Percentiles rank a stretch among this genome's conserved stretches.
These are phyloP conservation scores for Tylopilus orsonianus DNA, from an alignment of 1,284 basidiomycete genomes.

Conservation along the genomic window DNA sequence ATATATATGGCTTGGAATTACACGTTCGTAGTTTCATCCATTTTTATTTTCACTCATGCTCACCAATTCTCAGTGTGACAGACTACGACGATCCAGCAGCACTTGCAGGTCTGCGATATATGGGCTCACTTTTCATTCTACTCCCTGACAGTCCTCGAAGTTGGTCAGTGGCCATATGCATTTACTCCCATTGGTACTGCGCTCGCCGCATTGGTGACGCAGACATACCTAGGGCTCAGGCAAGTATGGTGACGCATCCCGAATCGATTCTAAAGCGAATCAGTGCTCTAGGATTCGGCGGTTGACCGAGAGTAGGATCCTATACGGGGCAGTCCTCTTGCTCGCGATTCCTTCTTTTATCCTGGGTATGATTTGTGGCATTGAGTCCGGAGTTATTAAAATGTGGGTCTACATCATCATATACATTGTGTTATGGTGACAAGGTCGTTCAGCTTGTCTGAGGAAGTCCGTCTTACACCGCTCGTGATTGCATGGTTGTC, in stretches of 20 bases:
- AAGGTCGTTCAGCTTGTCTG: neutral
- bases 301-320: neutral
- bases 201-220: constrained; percentile 1
- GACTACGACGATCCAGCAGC: neutral
- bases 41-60: neutral
- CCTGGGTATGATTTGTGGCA: neutral
- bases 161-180: neutral
- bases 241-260: neutral
- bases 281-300: neutral
- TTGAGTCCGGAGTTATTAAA: neutral
- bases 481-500: neutral
- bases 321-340: neutral
- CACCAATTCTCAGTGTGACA: neutral
- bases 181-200: constrained; percentile 2
- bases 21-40: constrained; percentile 3
- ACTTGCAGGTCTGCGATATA: neutral
- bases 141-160: neutral
- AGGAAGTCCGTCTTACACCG: neutral
- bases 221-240: constrained; percentile 1
- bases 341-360: constrained; percentile 1
- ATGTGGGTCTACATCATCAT: neutral
- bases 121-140: too few relatives aligned
- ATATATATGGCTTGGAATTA: constrained; percentile 22
- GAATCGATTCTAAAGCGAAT: neutral
- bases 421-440: neutral